phyloP scores from a whole-genome alignment of 2,329 filamentous ascomycete species.

The Alternaria hordeiaustralica region DNA sequence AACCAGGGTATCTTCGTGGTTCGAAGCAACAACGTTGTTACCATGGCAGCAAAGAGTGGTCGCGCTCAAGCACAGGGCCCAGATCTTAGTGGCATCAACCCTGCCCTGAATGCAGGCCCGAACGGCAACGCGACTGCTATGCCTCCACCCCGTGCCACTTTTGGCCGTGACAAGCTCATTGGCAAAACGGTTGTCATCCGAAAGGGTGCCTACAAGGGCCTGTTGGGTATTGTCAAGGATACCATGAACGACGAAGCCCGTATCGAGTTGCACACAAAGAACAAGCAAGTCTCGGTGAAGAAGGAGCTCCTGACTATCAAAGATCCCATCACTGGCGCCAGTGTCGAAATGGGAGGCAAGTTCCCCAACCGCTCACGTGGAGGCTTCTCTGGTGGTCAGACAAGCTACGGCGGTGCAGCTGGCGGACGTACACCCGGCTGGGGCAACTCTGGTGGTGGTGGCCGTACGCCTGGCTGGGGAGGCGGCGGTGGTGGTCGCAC shows the following conservation, averaged over 20 bases:
- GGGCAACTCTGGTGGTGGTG: slow-evolving; percentile 51
- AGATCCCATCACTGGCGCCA: slow-evolving; percentile 77
- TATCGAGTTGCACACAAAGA: slow-evolving; percentile 93
- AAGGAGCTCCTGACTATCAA: slow-evolving; percentile 85
- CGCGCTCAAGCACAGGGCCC: slow-evolving; percentile 74
- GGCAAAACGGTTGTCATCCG: slow-evolving; percentile 91
- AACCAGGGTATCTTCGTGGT: slow-evolving; percentile 91
- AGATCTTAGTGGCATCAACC: slow-evolving; percentile 91
- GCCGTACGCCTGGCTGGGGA: slow-evolving; percentile 55
- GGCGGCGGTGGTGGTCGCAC: slow-evolving; percentile 54
- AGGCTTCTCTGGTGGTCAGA: slow-evolving; percentile 44
- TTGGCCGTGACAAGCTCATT: slow-evolving; percentile 81
- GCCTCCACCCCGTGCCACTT: slow-evolving; percentile 71
- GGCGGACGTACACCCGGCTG: slow-evolving; percentile 45
- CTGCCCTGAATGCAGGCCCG: slow-evolving; percentile 69
- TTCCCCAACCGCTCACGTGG: slow-evolving; percentile 48
- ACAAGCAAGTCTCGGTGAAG: slow-evolving; percentile 84
- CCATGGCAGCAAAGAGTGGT: slow-evolving; percentile 92
- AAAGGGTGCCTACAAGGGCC: slow-evolving; percentile 87
- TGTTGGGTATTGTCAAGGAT: slow-evolving; percentile 95
- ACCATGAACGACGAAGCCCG: slow-evolving; percentile 85
- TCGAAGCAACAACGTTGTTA: slow-evolving; percentile 82
- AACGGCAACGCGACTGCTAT: slow-evolving; percentile 57
- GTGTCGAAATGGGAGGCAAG: slow-evolving; percentile 66
- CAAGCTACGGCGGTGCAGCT: slow-evolving; percentile 50